Conservation (phyloP, 2,329 filamentous ascomycete genomes). For the Reticulascus tulasneorum region DNA sequence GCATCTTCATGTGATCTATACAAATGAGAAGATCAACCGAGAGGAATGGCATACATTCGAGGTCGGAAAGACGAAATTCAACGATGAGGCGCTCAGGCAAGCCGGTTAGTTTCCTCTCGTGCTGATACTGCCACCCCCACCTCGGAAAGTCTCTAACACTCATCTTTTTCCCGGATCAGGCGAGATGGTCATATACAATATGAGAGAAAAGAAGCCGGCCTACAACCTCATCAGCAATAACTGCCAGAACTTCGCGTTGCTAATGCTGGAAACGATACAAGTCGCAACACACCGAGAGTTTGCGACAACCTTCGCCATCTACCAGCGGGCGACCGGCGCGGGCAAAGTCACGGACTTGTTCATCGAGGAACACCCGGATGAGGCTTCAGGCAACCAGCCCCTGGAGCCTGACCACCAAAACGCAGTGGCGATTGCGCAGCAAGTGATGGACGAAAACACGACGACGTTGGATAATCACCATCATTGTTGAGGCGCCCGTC, state of each 20-base stretch:
- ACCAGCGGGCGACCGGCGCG: constrained; percentile 43
- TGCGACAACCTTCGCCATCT: constrained; percentile 49
- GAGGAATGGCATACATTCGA: constrained; percentile 48
- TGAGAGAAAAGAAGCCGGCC: constrained; percentile 41
- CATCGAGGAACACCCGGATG: constrained; percentile 19
- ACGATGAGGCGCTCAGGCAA: constrained; percentile 48
- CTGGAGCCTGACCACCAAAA: constrained; percentile 28
- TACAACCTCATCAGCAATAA: constrained; percentile 60
- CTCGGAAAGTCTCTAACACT: neutral
- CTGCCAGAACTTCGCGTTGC: constrained; percentile 53
- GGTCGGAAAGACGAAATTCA: constrained; percentile 50
- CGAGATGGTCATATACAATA: constrained; percentile 49
- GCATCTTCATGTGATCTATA: constrained; percentile 53
- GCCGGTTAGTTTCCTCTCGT: constrained; percentile 31
- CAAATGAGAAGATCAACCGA: constrained; percentile 41
- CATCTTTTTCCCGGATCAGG: constrained; percentile 25
- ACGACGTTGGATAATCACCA: constrained; percentile 45
- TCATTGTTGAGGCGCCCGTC: no score
- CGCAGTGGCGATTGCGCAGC: constrained; percentile 44
- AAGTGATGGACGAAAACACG: constrained; percentile 53
- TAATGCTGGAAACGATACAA: constrained; percentile 51
- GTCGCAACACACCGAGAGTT: constrained; percentile 47
- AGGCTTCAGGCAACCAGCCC: neutral
- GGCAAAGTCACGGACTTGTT: constrained; percentile 52
- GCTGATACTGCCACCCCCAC: no score